These are phyloP conservation scores for Lithohypha guttulata DNA, from an alignment of 2,329 filamentous ascomycete genomes.

Conservation along the genomic window DNA sequence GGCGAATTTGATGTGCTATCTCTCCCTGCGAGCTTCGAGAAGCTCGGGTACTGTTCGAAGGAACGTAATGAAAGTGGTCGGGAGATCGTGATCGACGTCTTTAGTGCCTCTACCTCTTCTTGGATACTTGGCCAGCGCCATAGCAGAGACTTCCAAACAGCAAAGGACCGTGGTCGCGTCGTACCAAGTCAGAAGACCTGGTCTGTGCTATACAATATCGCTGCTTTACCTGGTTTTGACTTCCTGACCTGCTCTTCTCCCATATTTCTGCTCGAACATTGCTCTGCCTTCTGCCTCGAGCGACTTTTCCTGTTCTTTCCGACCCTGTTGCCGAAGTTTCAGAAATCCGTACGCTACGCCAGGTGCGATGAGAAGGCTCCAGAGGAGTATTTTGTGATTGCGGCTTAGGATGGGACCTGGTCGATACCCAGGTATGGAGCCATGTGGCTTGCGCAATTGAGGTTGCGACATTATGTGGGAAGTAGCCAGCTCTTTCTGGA, in stretches of 20 bases:
- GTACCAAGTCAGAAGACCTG: no score
- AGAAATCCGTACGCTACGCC: conserved; percentile 2
- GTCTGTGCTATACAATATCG: no score
- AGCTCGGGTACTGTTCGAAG: no score
- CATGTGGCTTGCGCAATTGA: background rate
- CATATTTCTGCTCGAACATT: conserved; percentile 3
- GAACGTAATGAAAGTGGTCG: no score
- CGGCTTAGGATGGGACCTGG: conserved; percentile 6
- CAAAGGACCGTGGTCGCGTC: no score
- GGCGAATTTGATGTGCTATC: no score
- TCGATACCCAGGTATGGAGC: conserved; percentile 8
- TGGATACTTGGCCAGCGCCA: no score
- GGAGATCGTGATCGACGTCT: no score
- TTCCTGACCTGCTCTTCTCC: background rate
- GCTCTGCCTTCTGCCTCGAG: conserved; percentile 10
- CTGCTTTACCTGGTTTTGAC: background rate
- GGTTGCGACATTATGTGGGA: conserved; percentile 1
- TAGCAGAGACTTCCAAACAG: no score
- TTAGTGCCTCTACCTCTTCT: no score
- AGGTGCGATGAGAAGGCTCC: conserved; percentile 3
- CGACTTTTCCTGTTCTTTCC: conserved; percentile 2
- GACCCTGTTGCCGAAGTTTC: conserved; percentile 1
- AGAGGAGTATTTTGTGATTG: conserved; percentile 4
- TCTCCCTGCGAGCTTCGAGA: no score
- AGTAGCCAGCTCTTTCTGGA: no score